Conservation (phyloP, 257 asterid species). For the Fraxinus cuspidata region DNA sequence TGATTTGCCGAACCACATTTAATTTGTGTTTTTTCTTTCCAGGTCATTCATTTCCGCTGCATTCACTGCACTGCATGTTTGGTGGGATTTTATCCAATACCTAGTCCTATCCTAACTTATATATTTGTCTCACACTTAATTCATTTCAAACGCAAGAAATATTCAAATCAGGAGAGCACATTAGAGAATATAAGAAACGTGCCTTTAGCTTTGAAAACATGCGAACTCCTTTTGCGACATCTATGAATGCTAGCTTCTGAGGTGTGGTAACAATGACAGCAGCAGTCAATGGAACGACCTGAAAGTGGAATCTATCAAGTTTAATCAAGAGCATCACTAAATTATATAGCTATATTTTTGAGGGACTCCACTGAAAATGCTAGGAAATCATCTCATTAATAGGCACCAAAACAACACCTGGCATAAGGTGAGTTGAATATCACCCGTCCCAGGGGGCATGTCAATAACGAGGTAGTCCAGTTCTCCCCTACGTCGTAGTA, state of each 20-base stretch:
- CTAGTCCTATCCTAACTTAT: not conserved
- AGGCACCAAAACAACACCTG: slow-evolving; percentile 62
- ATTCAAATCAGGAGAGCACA: not conserved
- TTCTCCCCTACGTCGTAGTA: slow-evolving; percentile 74
- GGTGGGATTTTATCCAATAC: too few relatives aligned
- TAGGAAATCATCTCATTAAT: slow-evolving; percentile 14
- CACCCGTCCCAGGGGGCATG: slow-evolving; percentile 99
- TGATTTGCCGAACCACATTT: too few relatives aligned
- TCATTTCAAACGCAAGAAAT: not conserved
- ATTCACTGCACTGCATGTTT: too few relatives aligned
- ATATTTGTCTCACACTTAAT: slow-evolving; percentile 13
- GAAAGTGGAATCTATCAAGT: slow-evolving; percentile 33
- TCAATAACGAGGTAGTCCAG: slow-evolving; percentile 91
- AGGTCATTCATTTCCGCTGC: too few relatives aligned
- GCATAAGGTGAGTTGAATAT: slow-evolving; percentile 94
- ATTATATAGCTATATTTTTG: not conserved
- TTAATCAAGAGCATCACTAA: slow-evolving; percentile 23
- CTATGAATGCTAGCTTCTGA: slow-evolving; percentile 95
- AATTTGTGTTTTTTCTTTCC: too few relatives aligned
- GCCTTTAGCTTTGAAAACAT: slow-evolving; percentile 98
- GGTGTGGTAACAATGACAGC: slow-evolving; percentile 98
- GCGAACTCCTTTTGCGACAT: slow-evolving; percentile 96
- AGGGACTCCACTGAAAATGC: slow-evolving; percentile 5
- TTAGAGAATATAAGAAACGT: slow-evolving; percentile 28
- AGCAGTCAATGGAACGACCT: slow-evolving; percentile 96